Conservation (phyloP, 2,329 filamentous ascomycete genomes). For the Monosporascus sp. region DNA sequence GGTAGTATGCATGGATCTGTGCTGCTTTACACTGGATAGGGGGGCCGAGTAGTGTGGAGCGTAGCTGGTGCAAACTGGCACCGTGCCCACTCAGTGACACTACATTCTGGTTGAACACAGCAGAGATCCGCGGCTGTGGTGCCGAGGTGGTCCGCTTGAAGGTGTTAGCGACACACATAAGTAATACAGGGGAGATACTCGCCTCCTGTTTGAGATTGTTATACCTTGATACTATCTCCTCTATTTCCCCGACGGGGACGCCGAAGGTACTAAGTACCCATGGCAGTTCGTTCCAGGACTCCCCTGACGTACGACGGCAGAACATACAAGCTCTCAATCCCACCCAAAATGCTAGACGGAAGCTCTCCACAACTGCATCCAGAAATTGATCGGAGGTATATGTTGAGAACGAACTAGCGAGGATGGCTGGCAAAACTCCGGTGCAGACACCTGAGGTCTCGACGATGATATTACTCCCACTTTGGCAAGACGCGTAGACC, state of each 20-base stretch:
- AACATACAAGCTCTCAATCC: conserved; percentile 1
- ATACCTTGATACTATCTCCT: not conserved
- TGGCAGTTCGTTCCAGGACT: not conserved
- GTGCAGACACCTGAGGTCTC: conserved; percentile 4
- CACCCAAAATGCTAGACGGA: conserved; percentile 3
- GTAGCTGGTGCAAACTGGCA: not conserved
- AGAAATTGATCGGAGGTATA: conserved; percentile 1
- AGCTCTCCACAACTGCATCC: not conserved
- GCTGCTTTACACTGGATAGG: not conserved
- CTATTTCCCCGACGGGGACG: not conserved
- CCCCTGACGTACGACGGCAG: conserved; percentile 1
- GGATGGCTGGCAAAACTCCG: not conserved
- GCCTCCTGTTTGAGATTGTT: not conserved
- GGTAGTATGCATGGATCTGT: conserved; percentile 4
- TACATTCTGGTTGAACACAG: conserved; percentile 1
- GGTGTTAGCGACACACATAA: not conserved
- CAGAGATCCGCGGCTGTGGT: not conserved
- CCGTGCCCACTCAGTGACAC: not conserved
- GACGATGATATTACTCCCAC: not conserved
- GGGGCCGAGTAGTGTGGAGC: not conserved
- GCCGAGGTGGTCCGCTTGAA: not conserved
- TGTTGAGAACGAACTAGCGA: not conserved
- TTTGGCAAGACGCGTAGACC: not conserved
- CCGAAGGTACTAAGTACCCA: conserved; percentile 4
- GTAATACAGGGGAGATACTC: not conserved